Evolutionary conservation across 495 filamentous ascomycete species (phyloP).

Genomic region (Neurospora sp.): DNA sequence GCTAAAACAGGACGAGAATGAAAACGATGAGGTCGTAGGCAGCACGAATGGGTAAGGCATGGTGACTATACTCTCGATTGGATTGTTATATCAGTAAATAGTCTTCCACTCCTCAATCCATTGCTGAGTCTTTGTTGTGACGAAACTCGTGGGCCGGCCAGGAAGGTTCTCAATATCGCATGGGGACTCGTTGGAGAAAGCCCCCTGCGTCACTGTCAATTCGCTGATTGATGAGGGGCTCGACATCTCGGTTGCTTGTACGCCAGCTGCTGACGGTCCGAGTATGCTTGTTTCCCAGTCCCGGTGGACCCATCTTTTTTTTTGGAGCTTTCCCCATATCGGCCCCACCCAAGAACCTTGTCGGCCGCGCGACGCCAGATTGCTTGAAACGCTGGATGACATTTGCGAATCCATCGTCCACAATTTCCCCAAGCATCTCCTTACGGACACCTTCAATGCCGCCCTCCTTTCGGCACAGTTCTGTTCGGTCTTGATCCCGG

Average conservation of each 20-base stretch:
- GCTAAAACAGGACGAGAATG: slow-evolving; percentile 60
- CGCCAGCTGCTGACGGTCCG: neutral
- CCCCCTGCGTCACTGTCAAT: neutral
- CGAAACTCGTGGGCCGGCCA: neutral
- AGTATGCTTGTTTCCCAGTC: neutral
- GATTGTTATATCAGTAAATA: neutral
- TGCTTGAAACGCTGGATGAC: neutral
- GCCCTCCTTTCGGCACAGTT: neutral
- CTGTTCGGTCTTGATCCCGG: slow-evolving; percentile 10
- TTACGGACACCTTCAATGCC: slow-evolving; percentile 12
- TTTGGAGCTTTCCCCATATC: neutral
- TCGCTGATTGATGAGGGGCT: neutral
- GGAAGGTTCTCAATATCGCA: neutral
- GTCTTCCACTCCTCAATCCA: neutral
- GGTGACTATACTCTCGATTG: slow-evolving; percentile 7
- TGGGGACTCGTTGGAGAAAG: neutral
- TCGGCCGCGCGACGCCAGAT: slow-evolving; percentile 7
- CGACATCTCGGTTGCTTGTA: neutral
- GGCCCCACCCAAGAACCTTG: neutral
- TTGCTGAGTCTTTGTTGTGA: neutral
- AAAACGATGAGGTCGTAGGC: slow-evolving; percentile 74
- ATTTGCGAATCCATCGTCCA: neutral
- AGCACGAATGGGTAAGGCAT: slow-evolving; percentile 84
- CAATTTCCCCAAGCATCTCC: neutral
- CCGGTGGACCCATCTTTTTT: neutral